Evolutionary conservation across 2,329 filamentous ascomycete species (phyloP).

Genomic region (Beauveria sp.): DNA sequence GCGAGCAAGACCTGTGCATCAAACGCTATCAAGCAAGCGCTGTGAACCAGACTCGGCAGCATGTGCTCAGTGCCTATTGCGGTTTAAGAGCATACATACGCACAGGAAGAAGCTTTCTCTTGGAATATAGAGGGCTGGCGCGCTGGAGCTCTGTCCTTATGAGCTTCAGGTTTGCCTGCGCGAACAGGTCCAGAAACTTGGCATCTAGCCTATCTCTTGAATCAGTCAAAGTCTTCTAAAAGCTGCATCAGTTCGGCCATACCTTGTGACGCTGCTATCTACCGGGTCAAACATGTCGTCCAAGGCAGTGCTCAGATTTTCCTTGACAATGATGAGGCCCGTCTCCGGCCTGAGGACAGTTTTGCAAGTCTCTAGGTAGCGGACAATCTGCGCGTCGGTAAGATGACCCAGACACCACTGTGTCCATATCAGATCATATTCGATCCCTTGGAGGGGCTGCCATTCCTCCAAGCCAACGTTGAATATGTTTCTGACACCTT

Average conservation of each 20-base stretch:
- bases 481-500: constrained; percentile 56
- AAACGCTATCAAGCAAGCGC: neutral
- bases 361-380: constrained; percentile 58
- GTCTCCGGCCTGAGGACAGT: constrained; percentile 23
- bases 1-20: neutral
- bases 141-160: constrained; percentile 63
- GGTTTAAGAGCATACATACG: constrained; percentile 66
- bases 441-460: constrained; percentile 35
- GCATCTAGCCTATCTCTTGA: constrained; percentile 49
- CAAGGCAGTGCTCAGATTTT: constrained; percentile 57
- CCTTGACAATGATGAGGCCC: constrained; percentile 38
- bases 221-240: neutral
- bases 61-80: neutral
- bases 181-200: constrained; percentile 65
- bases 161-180: constrained; percentile 58
- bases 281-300: constrained; percentile 65
- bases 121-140: constrained; percentile 54
- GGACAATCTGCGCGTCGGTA: constrained; percentile 63
- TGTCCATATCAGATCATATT: constrained; percentile 39
- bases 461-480: constrained; percentile 70
- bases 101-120: constrained; percentile 54
- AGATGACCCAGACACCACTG: constrained; percentile 53
- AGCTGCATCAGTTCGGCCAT: neutral
- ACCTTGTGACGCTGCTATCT: constrained; percentile 72
- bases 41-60: neutral